A percentile compares a stretch with the other conserved stretches of the same genome.
phyloP scores from a whole-genome alignment of 2,329 filamentous ascomycete genomes.

The Epichloe sp. region DNA sequence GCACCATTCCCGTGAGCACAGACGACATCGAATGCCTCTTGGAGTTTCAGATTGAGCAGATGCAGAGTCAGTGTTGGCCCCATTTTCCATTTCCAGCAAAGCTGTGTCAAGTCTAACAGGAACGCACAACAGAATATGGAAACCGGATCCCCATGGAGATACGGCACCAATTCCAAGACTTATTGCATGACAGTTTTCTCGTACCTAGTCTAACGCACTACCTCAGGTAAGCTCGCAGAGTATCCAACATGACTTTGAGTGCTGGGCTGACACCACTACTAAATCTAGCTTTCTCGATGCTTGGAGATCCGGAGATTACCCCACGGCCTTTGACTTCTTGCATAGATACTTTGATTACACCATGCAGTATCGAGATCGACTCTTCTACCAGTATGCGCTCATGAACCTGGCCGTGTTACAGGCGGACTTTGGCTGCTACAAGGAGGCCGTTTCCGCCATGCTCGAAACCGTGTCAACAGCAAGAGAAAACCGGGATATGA shows the following conservation, averaged over 20 bases:
- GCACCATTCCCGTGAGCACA: conserved; percentile 46
- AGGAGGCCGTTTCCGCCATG: conserved; percentile 86
- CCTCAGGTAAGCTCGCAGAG: conserved; percentile 36
- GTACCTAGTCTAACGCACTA: conserved; percentile 66
- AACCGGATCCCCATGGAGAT: conserved; percentile 65
- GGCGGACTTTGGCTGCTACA: conserved; percentile 84
- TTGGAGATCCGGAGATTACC: conserved; percentile 83
- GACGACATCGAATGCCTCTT: conserved; percentile 71
- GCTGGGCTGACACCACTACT: conserved; percentile 4
- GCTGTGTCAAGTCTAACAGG: background rate
- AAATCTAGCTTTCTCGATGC: conserved; percentile 65
- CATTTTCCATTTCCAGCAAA: too few species aligned
- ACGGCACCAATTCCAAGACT: conserved; percentile 53
- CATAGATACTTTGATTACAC: conserved; percentile 97
- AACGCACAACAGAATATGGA: conserved; percentile 47
- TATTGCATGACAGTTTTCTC: conserved; percentile 54
- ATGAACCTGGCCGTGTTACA: conserved; percentile 89
- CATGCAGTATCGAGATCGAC: conserved; percentile 69
- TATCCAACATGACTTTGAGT: background rate
- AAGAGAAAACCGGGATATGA: conserved; percentile 81
- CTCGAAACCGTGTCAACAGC: conserved; percentile 92
- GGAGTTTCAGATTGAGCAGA: conserved; percentile 76
- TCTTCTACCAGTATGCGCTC: conserved; percentile 88
- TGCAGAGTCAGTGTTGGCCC: conserved; percentile 51
- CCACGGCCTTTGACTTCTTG: conserved; percentile 77